Evolutionary conservation across 1,139 yeast species (phyloP).

Genomic region (Sporopachydermia cereana): DNA sequence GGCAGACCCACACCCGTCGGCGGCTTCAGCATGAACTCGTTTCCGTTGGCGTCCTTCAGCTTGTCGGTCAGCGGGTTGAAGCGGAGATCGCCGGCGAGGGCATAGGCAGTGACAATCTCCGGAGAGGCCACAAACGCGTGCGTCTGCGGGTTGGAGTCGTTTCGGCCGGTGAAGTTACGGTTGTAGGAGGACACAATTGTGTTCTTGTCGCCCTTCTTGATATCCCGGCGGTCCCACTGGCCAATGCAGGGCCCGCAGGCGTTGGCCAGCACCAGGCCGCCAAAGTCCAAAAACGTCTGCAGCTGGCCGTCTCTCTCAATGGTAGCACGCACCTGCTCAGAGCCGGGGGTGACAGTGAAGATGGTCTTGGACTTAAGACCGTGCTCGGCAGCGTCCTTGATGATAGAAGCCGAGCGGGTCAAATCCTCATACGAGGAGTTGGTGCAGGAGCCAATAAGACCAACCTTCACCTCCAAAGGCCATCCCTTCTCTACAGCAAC

Average conservation of each 20-base stretch:
- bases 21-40: constrained; percentile 84
- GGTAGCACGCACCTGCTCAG: constrained; percentile 98
- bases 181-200: constrained; percentile 97
- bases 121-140: constrained; percentile 98
- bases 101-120: constrained; percentile 92
- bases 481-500: constrained; percentile 81
- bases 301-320: constrained; percentile 96
- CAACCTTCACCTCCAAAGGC: constrained; percentile 92
- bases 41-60: constrained; percentile 88
- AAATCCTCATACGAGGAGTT: constrained; percentile 98
- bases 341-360: constrained; percentile 96
- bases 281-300: constrained; percentile 79
- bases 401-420: constrained; percentile 94
- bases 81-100: constrained; percentile 94
- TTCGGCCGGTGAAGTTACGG: constrained; percentile 98
- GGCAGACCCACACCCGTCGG: constrained; percentile 95
- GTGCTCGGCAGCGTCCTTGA: constrained; percentile 79
- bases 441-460: constrained; percentile 98
- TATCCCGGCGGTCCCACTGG: constrained; percentile 98
- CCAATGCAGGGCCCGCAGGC: constrained; percentile 99
- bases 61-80: constrained; percentile 97
- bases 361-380: constrained; percentile 86
- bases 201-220: constrained; percentile 96
- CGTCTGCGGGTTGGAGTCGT: constrained; percentile 97
- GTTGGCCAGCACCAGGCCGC: constrained; percentile 93